A percentile compares a stretch with the other conserved stretches of the same genome.
These are phyloP conservation scores for Gnomoniopsis smithogilvyi DNA, from an alignment of 2,329 filamentous ascomycete genomes.

Conservation along the genomic window DNA sequence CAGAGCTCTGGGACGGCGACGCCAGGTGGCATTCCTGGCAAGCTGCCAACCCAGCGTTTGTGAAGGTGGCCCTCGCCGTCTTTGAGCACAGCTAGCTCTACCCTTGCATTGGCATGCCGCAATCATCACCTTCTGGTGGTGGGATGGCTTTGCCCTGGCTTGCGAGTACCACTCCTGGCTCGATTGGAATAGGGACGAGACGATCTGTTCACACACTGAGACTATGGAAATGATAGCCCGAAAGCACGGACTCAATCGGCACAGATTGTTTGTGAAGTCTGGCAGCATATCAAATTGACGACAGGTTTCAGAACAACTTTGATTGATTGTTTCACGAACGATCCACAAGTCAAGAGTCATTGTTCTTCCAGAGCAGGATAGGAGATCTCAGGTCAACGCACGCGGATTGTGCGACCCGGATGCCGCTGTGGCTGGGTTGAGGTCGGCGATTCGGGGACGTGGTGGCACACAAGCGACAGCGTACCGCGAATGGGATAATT, in stretches of 20 bases:
- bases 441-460: background rate
- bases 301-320: conserved; percentile 3
- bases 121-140: background rate
- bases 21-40: background rate
- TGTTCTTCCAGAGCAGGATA: conserved; percentile 40
- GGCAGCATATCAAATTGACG: background rate
- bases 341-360: conserved; percentile 4
- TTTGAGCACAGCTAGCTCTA: background rate
- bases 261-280: background rate
- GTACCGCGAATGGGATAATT: too few species aligned
- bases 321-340: conserved; percentile 2
- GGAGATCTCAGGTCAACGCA: conserved; percentile 1
- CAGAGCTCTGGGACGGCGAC: conserved; percentile 14
- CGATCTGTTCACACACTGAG: too few species aligned
- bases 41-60: background rate
- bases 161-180: background rate
- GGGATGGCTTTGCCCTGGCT: background rate
- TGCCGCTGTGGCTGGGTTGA: conserved; percentile 12
- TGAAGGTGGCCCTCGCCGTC: background rate
- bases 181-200: background rate
- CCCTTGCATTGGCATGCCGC: background rate
- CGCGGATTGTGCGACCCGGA: background rate
- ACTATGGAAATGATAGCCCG: background rate
- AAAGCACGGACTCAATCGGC: background rate
- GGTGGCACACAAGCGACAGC: background rate